These are phyloP conservation scores for Kodamaea sp. DNA, from an alignment of 1,139 yeast species.

Conservation along the genomic window DNA sequence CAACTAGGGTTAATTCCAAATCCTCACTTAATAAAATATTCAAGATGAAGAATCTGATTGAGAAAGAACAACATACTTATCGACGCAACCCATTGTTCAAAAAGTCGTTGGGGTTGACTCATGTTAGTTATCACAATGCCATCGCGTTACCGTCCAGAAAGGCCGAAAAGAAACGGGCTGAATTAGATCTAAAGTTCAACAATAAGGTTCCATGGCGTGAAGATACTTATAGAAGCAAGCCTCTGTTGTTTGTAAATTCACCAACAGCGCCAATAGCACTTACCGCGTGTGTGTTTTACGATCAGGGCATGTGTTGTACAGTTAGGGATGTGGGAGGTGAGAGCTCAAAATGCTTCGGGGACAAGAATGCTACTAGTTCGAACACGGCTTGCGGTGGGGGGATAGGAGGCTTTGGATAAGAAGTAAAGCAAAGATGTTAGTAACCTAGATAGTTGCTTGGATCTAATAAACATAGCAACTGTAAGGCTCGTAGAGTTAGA, in stretches of 20 bases:
- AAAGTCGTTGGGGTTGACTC: constrained; percentile 16
- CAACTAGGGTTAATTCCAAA: constrained; percentile 7
- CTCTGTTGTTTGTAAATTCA: constrained; percentile 9
- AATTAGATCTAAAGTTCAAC: constrained; percentile 8
- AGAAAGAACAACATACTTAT: not conserved
- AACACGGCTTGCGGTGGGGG: not conserved
- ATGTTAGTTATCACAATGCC: constrained; percentile 21
- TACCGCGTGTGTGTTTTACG: not conserved
- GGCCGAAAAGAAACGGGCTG: constrained; percentile 7
- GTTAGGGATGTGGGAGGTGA: not conserved
- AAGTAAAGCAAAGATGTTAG: too few relatives aligned
- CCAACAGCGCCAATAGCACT: not conserved
- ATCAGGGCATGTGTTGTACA: not conserved
- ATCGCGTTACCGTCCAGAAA: constrained; percentile 12
- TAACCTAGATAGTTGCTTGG: too few relatives aligned
- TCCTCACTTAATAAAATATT: constrained; percentile 12
- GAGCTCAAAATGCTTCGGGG: not conserved
- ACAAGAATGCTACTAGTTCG: not conserved
- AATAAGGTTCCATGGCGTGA: constrained; percentile 11
- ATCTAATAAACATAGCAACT: too few relatives aligned
- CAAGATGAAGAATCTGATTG: constrained; percentile 2
- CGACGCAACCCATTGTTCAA: constrained; percentile 6
- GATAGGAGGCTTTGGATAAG: too few relatives aligned
- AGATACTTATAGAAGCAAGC: constrained; percentile 1
- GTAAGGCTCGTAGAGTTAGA: too few relatives aligned